Evolutionary conservation across 768 basidiomycete genomes (phyloP), one percentile per base, ranked within the genome.

Genomic region (Termitomyces sp.): DNA sequence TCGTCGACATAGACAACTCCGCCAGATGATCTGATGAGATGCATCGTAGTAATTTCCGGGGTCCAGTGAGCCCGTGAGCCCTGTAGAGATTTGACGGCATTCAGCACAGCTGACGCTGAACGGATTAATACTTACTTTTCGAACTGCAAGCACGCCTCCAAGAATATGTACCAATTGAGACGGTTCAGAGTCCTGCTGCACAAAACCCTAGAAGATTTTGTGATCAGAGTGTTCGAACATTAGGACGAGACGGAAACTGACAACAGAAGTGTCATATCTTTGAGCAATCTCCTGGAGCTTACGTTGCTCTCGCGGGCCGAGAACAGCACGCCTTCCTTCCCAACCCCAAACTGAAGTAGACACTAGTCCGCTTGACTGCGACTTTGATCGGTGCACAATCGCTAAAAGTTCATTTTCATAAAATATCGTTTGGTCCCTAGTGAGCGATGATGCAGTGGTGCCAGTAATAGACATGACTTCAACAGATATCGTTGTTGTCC

Each of bases 31-130:
- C 90, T 81, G 36, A 92, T 78, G 50, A 86, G 74, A 60, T 93
- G 91, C 89, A 94, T 91, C 0, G 89, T 77, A 5, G 89, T 91
- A 63, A 93, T 93, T 51, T 92, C 91, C 1, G 81, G 68, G 12
- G 83, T 82, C 92, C 92, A 93, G 66, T 86, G 89, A 6, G 77
- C 77, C 50, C 91, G 81, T 32, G 80, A 74, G 20, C 91, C 91
- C 86, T 93, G 28, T 23, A 57, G 10, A 48, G 10, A 56, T 30
- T 35, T 13, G n/a, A 53, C 50, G 28, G 57, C 33, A 23, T 28
- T 18, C 18, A 30, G 41, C 18, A n/a, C n/a, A n/a, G 46, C 23
- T 1, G 48, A 7, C 23, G 20, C n/a, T 16, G 28, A 16, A n/a
- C 18, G n/a, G 10, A 43, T 20, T 20, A 3, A 33, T 20, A 56